Percentiles rank a stretch among this genome's conserved stretches.
phyloP scores from a whole-genome alignment of 495 filamentous ascomycete species.

The Choiromyces venosus region DNA sequence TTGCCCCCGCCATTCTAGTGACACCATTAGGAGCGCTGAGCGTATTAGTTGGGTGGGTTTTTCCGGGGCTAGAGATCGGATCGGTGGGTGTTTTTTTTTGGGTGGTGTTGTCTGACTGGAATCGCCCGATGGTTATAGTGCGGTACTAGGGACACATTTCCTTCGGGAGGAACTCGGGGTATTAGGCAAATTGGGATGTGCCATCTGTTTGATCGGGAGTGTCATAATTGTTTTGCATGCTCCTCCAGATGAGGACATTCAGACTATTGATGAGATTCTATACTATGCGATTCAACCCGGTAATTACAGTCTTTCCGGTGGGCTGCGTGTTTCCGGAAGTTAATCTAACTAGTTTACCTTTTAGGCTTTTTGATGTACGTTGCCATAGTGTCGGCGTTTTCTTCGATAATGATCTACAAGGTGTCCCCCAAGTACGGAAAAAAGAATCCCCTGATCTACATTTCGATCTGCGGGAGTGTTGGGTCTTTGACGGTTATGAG shows the following conservation, averaged over 20 bases:
- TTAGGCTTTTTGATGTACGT: slow-evolving; percentile 85
- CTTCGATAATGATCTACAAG: slow-evolving; percentile 90
- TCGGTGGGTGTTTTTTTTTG: neutral
- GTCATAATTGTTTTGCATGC: slow-evolving; percentile 97
- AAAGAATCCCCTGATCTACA: slow-evolving; percentile 89
- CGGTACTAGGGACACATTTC: slow-evolving; percentile 90
- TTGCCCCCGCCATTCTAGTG: slow-evolving; percentile 93
- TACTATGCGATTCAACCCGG: slow-evolving; percentile 82
- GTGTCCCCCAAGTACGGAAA: slow-evolving; percentile 82
- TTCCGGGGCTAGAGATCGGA: neutral
- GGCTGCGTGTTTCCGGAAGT: neutral
- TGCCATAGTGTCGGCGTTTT: slow-evolving; percentile 67
- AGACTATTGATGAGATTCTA: slow-evolving; percentile 81
- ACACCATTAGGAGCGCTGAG: slow-evolving; percentile 89
- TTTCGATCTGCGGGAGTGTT: slow-evolving; percentile 95
- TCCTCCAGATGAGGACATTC: slow-evolving; percentile 83
- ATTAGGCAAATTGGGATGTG: slow-evolving; percentile 88
- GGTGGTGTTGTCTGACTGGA: slow-evolving; percentile 9
- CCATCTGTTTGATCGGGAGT: slow-evolving; percentile 90
- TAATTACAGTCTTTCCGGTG: slow-evolving; percentile 43
- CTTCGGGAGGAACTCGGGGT: slow-evolving; percentile 80
- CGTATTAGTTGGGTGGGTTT: slow-evolving; percentile 74
- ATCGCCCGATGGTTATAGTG: slow-evolving; percentile 45
- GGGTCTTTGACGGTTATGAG: slow-evolving; percentile 98
- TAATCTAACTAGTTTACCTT: slow-evolving; percentile 39